phyloP scores from a whole-genome alignment of 129 eudicot genomes.

The Flaveria brownii region DNA sequence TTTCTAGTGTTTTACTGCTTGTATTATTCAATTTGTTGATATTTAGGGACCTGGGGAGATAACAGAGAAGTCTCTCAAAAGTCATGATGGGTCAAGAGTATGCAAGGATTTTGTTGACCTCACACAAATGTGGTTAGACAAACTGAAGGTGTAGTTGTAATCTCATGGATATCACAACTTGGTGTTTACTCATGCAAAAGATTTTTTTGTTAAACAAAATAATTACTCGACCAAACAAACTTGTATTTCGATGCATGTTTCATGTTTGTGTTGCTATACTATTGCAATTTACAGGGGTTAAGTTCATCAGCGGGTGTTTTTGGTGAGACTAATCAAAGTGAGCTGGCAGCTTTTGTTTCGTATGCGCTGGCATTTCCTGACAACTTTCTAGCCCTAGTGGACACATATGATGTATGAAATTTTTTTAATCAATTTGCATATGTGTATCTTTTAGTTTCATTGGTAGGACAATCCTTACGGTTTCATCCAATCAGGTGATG shows the following conservation, averaged over 20 bases:
- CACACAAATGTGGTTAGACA: conserved; percentile 81
- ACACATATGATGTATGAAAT: conserved; percentile 88
- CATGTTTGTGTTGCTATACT: neutral
- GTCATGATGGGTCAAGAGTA: conserved; percentile 59
- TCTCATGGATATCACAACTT: conserved; percentile 17
- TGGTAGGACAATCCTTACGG: conserved; percentile 21
- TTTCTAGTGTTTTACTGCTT: neutral
- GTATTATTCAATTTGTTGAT: conserved; percentile 19
- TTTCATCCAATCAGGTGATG: conserved; percentile 56
- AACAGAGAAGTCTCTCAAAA: conserved; percentile 67
- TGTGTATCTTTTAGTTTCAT: neutral
- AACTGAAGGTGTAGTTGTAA: conserved; percentile 66
- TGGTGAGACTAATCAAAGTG: conserved; percentile 94
- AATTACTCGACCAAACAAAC: conserved; percentile 1
- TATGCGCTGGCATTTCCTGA: conserved; percentile 92
- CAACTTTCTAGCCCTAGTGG: conserved; percentile 91
- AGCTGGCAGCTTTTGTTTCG: conserved; percentile 91
- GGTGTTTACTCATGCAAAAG: neutral
- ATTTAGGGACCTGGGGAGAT: conserved; percentile 93
- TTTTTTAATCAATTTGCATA: too few relatives aligned
- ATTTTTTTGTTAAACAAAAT: neutral
- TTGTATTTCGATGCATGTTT: conserved; percentile 2
- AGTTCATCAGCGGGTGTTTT: conserved; percentile 56
- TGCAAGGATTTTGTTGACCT: conserved; percentile 84
- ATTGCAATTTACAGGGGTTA: conserved; percentile 50